A percentile compares a stretch with the other conserved stretches of the same genome.
phyloP scores from a whole-genome alignment of 2,329 filamentous ascomycete genomes.

The Ophiostoma himal-ulmi region DNA sequence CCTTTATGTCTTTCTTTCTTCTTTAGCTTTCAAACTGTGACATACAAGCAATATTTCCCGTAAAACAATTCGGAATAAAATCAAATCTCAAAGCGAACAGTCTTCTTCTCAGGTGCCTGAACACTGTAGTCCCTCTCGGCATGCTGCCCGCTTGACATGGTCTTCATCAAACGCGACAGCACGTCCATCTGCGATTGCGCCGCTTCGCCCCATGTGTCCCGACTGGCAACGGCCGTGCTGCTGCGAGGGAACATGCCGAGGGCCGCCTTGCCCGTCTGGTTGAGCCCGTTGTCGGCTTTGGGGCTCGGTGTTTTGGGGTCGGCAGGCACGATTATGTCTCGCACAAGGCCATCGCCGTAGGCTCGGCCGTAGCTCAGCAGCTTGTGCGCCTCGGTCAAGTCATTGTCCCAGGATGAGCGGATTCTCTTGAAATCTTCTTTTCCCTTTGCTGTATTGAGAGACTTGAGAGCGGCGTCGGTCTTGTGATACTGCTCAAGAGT shows the following conservation, averaged over 20 bases:
- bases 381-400: conserved; percentile 24
- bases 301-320: not conserved
- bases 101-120: conserved; percentile 1
- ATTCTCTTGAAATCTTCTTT: not conserved
- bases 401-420: conserved; percentile 23
- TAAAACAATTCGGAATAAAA: not conserved
- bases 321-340: conserved; percentile 24
- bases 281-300: conserved; percentile 14
- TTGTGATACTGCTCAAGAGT: conserved; percentile 22
- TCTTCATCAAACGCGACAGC: conserved; percentile 22
- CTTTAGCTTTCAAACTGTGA: not conserved
- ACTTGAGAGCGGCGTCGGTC: conserved; percentile 17
- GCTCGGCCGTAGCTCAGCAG: conserved; percentile 25
- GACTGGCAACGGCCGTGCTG: conserved; percentile 18
- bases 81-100: conserved; percentile 20
- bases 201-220: conserved; percentile 26
- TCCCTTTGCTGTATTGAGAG: not conserved
- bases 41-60: not conserved
- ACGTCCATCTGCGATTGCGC: conserved; percentile 25
- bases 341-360: conserved; percentile 26
- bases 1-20: not conserved
- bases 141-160: conserved; percentile 17
- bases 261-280: conserved; percentile 24
- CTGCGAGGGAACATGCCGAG: conserved; percentile 25
- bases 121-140: not conserved